Percentiles rank a stretch among this genome's conserved stretches.
These are phyloP conservation scores for Dactylellina leptospora DNA, from an alignment of 2,329 filamentous ascomycete species.

Conservation along the genomic window DNA sequence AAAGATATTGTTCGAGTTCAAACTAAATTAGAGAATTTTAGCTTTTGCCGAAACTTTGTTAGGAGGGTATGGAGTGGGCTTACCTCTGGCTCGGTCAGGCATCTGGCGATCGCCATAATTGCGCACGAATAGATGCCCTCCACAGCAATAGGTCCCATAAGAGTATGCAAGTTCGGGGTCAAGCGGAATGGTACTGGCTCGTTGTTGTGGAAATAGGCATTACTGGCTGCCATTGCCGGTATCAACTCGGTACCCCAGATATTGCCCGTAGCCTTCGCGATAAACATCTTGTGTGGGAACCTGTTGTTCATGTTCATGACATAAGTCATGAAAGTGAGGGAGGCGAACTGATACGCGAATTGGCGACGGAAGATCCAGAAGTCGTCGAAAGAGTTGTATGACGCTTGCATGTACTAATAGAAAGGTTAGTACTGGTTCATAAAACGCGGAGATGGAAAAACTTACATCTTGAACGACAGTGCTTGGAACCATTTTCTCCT, in stretches of 20 bases:
- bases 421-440: slow-evolving; percentile 37
- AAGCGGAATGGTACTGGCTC: slow-evolving; percentile 97
- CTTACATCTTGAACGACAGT: slow-evolving; percentile 75
- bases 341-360: slow-evolving; percentile 93
- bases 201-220: slow-evolving; percentile 91
- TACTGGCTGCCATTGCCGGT: slow-evolving; percentile 82
- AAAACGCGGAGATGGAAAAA: neutral
- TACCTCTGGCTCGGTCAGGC: slow-evolving; percentile 81
- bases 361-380: slow-evolving; percentile 99
- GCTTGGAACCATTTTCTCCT: slow-evolving; percentile 88
- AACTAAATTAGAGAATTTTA: slow-evolving; percentile 59
- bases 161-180: slow-evolving; percentile 91
- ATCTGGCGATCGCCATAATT: slow-evolving; percentile 95
- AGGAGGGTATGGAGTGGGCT: too few species aligned
- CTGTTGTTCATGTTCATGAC: slow-evolving; percentile 96
- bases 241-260: slow-evolving; percentile 97
- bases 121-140: slow-evolving; percentile 96
- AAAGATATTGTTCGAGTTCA: slow-evolving; percentile 93
- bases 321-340: slow-evolving; percentile 98
- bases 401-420: slow-evolving; percentile 56
- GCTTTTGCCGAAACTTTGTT: neutral
- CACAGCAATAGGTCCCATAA: slow-evolving; percentile 94
- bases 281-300: slow-evolving; percentile 94
- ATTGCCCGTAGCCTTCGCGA: slow-evolving; percentile 85
- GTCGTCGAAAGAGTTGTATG: slow-evolving; percentile 85